Conservation (phyloP, 2,329 filamentous ascomycete genomes). For the Thelonectria olida region DNA sequence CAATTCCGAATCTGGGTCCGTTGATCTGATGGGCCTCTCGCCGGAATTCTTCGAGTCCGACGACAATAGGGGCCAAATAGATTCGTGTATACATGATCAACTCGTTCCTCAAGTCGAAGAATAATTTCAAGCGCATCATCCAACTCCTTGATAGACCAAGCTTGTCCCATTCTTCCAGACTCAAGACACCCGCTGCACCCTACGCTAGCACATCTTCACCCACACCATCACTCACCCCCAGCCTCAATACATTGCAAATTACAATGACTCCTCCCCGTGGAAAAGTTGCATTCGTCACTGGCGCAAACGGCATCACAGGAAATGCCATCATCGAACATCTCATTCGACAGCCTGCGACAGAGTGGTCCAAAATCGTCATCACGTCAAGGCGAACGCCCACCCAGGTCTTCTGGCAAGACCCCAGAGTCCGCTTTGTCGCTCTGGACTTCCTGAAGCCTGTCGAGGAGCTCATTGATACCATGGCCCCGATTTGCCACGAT, state of each 20-base stretch:
- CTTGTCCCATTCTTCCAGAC: neutral
- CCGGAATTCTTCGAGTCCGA: neutral
- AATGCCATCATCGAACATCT: slow-evolving; percentile 31
- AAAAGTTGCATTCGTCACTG: slow-evolving; percentile 30
- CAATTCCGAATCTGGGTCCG: neutral
- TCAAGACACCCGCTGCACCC: neutral
- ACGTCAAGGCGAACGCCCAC: slow-evolving; percentile 22
- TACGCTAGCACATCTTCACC: neutral
- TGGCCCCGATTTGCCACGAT: slow-evolving; percentile 25
- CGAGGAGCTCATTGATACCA: slow-evolving; percentile 25
- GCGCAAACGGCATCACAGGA: slow-evolving; percentile 31
- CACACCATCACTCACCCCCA: too few relatives aligned
- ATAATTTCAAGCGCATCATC: neutral
- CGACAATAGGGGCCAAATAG: neutral
- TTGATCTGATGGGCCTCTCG: neutral
- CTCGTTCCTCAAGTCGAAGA: neutral
- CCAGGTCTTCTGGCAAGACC: slow-evolving; percentile 28
- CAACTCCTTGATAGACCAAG: neutral
- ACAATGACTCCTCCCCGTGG: slow-evolving; percentile 9
- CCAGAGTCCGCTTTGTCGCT: slow-evolving; percentile 24
- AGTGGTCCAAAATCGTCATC: slow-evolving; percentile 36
- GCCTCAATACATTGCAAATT: too few relatives aligned
- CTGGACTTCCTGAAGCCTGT: slow-evolving; percentile 29
- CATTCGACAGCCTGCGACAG: slow-evolving; percentile 24
- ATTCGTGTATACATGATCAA: neutral